Evolutionary conservation across 345 rosid species (phyloP).

Genomic region (Lepidium africanum): DNA sequence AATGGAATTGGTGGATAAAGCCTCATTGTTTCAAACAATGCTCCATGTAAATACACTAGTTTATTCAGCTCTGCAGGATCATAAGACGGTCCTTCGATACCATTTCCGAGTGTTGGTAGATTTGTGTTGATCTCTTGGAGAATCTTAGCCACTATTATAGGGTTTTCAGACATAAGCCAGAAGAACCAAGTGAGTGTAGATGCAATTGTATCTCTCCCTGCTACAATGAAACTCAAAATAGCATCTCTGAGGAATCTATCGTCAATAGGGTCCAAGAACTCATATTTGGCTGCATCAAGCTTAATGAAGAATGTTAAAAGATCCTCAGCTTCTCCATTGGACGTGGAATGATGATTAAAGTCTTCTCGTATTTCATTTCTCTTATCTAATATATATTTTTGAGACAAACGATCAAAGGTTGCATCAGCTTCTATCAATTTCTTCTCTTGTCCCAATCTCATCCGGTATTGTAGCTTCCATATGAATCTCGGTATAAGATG

Average conservation of each 20-base stretch:
- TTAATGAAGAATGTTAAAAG: slow-evolving; percentile 28
- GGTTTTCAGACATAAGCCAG: slow-evolving; percentile 27
- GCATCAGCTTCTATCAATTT: slow-evolving; percentile 13
- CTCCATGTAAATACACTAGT: slow-evolving; percentile 23
- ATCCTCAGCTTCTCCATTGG: slow-evolving; percentile 5
- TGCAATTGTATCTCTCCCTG: slow-evolving; percentile 27
- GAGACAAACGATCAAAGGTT: not conserved
- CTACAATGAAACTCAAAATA: slow-evolving; percentile 31
- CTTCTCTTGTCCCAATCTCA: slow-evolving; percentile 30
- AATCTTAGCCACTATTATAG: slow-evolving; percentile 24
- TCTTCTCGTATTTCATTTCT: slow-evolving; percentile 6
- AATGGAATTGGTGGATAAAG: slow-evolving; percentile 26
- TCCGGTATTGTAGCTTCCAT: slow-evolving; percentile 29
- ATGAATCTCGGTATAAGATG: slow-evolving; percentile 13
- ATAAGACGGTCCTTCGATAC: not conserved
- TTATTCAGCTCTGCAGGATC: slow-evolving; percentile 7
- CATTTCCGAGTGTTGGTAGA: not conserved
- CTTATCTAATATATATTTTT: not conserved
- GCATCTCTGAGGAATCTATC: slow-evolving; percentile 38
- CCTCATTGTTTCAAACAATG: slow-evolving; percentile 26
- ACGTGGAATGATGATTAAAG: not conserved
- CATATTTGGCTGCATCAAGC: not conserved
- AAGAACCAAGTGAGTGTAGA: too few relatives aligned
- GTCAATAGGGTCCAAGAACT: not conserved
- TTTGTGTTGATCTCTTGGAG: slow-evolving; percentile 26